Conservation (phyloP, 176 grass and related monocot genomes). For the Triticum dicoccoides region DNA sequence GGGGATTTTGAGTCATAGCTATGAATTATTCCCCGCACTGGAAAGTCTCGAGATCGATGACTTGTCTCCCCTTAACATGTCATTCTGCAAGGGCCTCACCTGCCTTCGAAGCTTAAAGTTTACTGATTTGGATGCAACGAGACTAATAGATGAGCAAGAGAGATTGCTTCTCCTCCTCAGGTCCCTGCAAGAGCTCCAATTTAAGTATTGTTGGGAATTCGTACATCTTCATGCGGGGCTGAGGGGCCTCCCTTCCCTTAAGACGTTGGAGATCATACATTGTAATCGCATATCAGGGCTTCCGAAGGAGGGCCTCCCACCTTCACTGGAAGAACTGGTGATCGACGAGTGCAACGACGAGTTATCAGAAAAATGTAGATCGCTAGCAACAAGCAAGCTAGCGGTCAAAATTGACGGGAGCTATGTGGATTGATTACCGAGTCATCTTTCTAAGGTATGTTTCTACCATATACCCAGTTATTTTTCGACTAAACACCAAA, state of each 20-base stretch:
- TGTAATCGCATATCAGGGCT: no score
- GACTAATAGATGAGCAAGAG: no score
- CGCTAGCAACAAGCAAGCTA: no score
- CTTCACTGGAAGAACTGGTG: no score
- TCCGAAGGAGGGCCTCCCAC: no score
- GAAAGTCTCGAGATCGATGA: not conserved
- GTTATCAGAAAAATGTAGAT: no score
- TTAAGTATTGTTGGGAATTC: not conserved
- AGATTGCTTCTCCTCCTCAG: not conserved
- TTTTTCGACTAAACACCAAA: slow-evolving; percentile 28
- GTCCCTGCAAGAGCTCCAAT: not conserved
- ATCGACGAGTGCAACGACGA: no score
- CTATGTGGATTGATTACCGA: no score
- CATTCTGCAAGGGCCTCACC: not conserved
- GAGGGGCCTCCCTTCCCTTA: not conserved
- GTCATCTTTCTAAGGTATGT: no score
- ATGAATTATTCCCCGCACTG: no score
- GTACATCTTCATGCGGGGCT: not conserved
- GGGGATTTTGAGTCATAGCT: no score
- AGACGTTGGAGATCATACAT: not conserved
- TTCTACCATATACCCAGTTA: not conserved
- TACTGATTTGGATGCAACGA: fast-evolving
- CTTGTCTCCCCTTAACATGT: not conserved
- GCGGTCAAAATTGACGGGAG: no score
- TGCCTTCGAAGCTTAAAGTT: not conserved